These are phyloP conservation scores for Camillea tinctor DNA, from an alignment of 2,329 filamentous ascomycete species.

Conservation along the genomic window DNA sequence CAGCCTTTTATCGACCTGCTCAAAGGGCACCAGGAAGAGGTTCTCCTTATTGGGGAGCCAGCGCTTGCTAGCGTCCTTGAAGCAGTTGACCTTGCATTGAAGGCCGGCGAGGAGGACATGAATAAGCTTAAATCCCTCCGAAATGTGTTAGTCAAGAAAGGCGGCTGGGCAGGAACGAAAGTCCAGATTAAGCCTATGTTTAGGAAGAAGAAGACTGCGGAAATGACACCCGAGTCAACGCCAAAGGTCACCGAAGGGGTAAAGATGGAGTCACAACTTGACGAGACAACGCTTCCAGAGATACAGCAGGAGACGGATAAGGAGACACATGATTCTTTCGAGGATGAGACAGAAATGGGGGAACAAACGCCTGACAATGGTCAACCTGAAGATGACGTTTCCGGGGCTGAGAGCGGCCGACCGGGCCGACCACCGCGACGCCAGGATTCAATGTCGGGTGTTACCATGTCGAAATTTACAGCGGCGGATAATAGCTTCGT, in stretches of 20 bases:
- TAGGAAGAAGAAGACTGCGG: conserved; percentile 75
- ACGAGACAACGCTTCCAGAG: conserved; percentile 22
- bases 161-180: conserved; percentile 91
- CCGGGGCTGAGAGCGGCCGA: conserved; percentile 22
- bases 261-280: conserved; percentile 31
- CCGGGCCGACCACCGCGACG: conserved; percentile 55
- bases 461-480: conserved; percentile 91
- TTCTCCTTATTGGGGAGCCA: conserved; percentile 87
- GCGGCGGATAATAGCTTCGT: conserved; percentile 91
- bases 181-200: conserved; percentile 99
- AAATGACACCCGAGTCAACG: conserved; percentile 36
- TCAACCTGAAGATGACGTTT: conserved; percentile 14
- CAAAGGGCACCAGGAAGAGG: conserved; percentile 94
- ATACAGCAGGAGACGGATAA: conserved; percentile 23
- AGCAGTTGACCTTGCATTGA: conserved; percentile 78
- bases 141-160: conserved; percentile 88
- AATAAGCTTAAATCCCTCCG: conserved; percentile 83
- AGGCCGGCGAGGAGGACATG: conserved; percentile 77
- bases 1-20: conserved; percentile 93
- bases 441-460: conserved; percentile 82
- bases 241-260: conserved; percentile 36
- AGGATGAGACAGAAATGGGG: conserved; percentile 11
- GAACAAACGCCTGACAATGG: conserved; percentile 13
- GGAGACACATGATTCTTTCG: conserved; percentile 17
- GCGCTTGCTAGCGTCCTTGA: conserved; percentile 85